phyloP scores from a whole-genome alignment of 495 filamentous ascomycete genomes.

The Aspergillus coremiiformis region DNA sequence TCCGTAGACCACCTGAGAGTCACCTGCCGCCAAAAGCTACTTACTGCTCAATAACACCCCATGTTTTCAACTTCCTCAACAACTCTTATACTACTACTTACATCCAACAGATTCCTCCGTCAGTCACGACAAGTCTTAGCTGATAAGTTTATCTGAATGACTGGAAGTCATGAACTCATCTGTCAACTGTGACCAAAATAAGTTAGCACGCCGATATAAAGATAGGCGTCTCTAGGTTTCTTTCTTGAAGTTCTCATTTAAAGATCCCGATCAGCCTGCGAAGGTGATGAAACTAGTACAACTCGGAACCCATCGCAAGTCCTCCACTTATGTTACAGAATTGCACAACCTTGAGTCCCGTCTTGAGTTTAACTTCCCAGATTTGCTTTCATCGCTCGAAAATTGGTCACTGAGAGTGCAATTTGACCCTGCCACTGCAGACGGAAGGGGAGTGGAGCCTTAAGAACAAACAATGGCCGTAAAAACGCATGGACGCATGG shows the following conservation, averaged over 20 bases:
- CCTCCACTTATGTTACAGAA: slow-evolving; percentile 1
- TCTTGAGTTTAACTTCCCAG: not conserved
- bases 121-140: not conserved
- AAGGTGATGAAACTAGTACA: slow-evolving; percentile 8
- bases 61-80: not conserved
- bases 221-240: not conserved
- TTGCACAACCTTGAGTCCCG: not conserved
- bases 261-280: slow-evolving; percentile 1
- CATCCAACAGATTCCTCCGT: not conserved
- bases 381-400: not conserved
- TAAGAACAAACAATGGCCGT: slow-evolving; percentile 12
- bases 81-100: not conserved
- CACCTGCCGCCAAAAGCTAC: not conserved
- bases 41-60: not conserved
- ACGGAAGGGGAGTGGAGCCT: slow-evolving; percentile 7
- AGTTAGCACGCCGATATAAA: not conserved
- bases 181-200: not conserved
- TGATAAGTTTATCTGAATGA: not conserved
- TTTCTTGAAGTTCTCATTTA: slow-evolving; percentile 1
- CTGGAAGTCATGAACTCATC: too few relatives aligned
- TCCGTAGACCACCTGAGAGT: not conserved
- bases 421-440: not conserved
- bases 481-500: not conserved
- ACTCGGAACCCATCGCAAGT: not conserved
- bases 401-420: not conserved